Evolutionary conservation across 2,329 filamentous ascomycete genomes (phyloP).

Genomic region (Ophiocordyceps unilateralis): DNA sequence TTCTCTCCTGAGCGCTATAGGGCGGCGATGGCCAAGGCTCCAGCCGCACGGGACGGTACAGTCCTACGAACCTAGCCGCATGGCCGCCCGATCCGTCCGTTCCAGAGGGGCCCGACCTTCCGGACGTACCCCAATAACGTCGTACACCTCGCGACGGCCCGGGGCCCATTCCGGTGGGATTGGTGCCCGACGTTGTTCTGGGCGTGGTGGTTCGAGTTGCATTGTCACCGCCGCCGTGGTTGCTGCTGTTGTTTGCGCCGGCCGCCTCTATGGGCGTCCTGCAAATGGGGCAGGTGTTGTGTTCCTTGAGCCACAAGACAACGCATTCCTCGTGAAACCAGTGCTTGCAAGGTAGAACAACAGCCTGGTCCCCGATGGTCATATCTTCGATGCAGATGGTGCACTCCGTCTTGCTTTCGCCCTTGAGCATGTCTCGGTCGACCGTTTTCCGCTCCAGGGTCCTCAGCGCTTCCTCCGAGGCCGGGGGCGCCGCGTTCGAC

Average conservation of each 20-base stretch:
- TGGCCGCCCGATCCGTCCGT: not conserved
- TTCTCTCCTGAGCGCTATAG: not conserved
- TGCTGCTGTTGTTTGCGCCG: constrained; percentile 6
- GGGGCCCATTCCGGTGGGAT: not conserved
- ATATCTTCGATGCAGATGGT: constrained; percentile 90
- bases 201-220: not conserved
- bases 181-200: not conserved
- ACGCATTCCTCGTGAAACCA: constrained; percentile 86
- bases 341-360: constrained; percentile 71
- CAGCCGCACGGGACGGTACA: constrained; percentile 1
- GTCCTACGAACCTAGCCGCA: not conserved
- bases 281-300: constrained; percentile 84
- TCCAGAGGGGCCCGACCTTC: not conserved
- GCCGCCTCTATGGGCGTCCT: constrained; percentile 37
- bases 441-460: constrained; percentile 55
- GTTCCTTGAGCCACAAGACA: constrained; percentile 67
- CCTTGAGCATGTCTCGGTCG: constrained; percentile 49
- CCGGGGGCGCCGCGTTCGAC: constrained; percentile 68
- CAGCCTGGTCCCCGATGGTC: constrained; percentile 53
- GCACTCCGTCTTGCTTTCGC: constrained; percentile 60
- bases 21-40: constrained; percentile 2
- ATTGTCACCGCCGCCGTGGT: constrained; percentile 1
- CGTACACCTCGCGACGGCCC: not conserved
- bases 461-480: constrained; percentile 56
- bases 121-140: not conserved